A percentile compares a stretch with the other conserved stretches of the same genome.
These are phyloP conservation scores for Panicum virgatum DNA, from an alignment of 202 grass and related monocot genomes.

Conservation along the genomic window DNA sequence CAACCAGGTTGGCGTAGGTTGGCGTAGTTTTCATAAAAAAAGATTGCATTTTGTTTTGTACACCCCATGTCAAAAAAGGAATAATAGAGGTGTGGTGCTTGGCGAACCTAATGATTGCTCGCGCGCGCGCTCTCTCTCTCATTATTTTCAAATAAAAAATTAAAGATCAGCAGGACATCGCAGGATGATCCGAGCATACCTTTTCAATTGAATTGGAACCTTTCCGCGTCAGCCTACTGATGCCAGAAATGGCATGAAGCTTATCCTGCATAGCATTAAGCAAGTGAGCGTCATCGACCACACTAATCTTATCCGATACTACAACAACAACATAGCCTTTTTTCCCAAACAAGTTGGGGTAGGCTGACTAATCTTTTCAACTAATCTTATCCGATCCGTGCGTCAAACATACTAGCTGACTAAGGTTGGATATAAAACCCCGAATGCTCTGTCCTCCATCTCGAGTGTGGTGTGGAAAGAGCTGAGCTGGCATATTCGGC, in stretches of 20 bases:
- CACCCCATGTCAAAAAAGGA: neutral
- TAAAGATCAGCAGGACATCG: neutral
- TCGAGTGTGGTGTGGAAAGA: too few relatives aligned
- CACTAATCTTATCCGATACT: too few relatives aligned
- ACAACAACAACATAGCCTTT: too few relatives aligned
- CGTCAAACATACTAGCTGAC: neutral
- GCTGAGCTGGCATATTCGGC: too few relatives aligned
- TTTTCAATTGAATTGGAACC: neutral
- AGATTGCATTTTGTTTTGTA: too few relatives aligned
- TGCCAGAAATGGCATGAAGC: neutral
- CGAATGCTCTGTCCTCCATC: neutral
- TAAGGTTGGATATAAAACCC: neutral
- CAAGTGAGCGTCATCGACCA: neutral
- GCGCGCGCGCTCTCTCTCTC: too few relatives aligned
- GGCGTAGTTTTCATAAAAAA: too few relatives aligned
- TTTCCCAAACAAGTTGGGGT: too few relatives aligned
- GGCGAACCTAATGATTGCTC: neutral
- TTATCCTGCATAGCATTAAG: neutral
- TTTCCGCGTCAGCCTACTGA: conserved; percentile 18
- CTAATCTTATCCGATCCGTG: neutral
- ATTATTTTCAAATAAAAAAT: conserved; percentile 5
- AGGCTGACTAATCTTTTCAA: too few relatives aligned
- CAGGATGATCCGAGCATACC: neutral
- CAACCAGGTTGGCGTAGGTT: too few relatives aligned
- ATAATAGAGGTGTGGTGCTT: neutral